Evolutionary conservation across 495 filamentous ascomycete species (phyloP), one percentile per base, ranked within the genome.

Genomic region (Penicillium antarcticum): DNA sequence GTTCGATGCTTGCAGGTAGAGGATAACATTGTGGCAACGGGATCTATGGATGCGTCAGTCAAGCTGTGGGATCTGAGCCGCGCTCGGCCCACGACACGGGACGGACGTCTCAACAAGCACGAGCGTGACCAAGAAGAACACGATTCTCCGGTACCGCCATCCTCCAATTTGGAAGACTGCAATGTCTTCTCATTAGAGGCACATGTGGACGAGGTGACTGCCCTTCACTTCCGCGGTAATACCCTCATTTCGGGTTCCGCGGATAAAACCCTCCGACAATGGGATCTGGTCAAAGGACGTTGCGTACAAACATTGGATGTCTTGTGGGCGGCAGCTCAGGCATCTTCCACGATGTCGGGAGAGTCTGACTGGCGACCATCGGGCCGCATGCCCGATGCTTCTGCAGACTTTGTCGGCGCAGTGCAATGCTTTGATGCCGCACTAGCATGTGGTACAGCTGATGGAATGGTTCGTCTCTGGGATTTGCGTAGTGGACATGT

Each of bases 251-350:
- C 94, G 4, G 94, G 94, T 12, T 97, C 94, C 4, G 86, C 95
- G 6, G 94, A 98, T 69, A 98, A 98, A 76, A 98, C 94, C 3
- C 71, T 98, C 36, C 83, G 94, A 39, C 94, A 99, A 70, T 99
- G 94, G 94, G 94, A 99, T 79, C 73, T 99, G 29, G 87, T 88
- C 53, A 96, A 90, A 62, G 94, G 94, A 7, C 87, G 95, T 43
- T 97, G 94, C 68, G 89, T 97, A 26, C 94, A 99, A 70, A 99
- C 94, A 1, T 75, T 99, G 23, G 94, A 99, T 69, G 92, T 99
- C n/a, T 84, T 99, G 57, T 99, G 94, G 94, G 94, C 94, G 4
- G 90, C 94, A 1, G 91, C 94, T 2, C 95, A 97, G 66, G 91
- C 90, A 21, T 88, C 86, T 8, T 82, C 89, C 26, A 79, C 78